Evolutionary conservation across 177 flowering plant species (phyloP).

Genomic region (Tripterygium wilfordii): DNA sequence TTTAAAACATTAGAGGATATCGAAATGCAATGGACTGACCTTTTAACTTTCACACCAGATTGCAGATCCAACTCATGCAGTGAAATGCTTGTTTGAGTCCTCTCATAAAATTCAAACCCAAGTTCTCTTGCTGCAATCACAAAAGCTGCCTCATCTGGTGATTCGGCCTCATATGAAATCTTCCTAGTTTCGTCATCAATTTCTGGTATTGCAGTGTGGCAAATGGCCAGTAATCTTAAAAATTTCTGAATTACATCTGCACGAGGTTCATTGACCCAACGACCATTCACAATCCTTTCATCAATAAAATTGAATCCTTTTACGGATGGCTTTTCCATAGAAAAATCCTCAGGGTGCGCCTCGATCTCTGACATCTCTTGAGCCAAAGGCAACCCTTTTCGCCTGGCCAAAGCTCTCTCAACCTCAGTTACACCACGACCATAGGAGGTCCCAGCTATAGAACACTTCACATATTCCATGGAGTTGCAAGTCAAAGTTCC

Average conservation of each 20-base stretch:
- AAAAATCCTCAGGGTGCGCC: slow-evolving; percentile 3
- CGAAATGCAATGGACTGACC: slow-evolving; percentile 23
- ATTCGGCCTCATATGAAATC: slow-evolving; percentile 52
- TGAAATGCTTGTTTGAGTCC: slow-evolving; percentile 47
- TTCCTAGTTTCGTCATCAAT: slow-evolving; percentile 38
- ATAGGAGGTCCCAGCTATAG: slow-evolving; percentile 44
- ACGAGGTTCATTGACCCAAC: slow-evolving; percentile 40
- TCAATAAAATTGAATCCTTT: slow-evolving; percentile 54
- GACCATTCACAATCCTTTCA: slow-evolving; percentile 45
- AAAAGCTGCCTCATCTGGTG: slow-evolving; percentile 64
- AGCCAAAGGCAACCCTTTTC: slow-evolving; percentile 30
- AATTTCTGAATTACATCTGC: slow-evolving; percentile 42
- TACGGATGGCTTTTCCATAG: slow-evolving; percentile 21
- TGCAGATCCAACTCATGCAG: slow-evolving; percentile 40
- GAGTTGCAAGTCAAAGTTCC: slow-evolving; percentile 63
- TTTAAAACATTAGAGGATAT: background rate
- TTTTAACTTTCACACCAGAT: slow-evolving; percentile 26
- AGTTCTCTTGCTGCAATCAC: slow-evolving; percentile 58
- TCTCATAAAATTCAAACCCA: slow-evolving; percentile 47
- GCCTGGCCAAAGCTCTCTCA: slow-evolving; percentile 37
- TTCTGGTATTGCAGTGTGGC: slow-evolving; percentile 59
- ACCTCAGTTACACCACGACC: slow-evolving; percentile 51
- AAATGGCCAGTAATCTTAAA: slow-evolving; percentile 33
- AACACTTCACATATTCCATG: slow-evolving; percentile 59
- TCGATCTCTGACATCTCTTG: slow-evolving; percentile 14